phyloP scores from a whole-genome alignment of 352 stramenopile genomes.

The Pythium apleroticum region DNA sequence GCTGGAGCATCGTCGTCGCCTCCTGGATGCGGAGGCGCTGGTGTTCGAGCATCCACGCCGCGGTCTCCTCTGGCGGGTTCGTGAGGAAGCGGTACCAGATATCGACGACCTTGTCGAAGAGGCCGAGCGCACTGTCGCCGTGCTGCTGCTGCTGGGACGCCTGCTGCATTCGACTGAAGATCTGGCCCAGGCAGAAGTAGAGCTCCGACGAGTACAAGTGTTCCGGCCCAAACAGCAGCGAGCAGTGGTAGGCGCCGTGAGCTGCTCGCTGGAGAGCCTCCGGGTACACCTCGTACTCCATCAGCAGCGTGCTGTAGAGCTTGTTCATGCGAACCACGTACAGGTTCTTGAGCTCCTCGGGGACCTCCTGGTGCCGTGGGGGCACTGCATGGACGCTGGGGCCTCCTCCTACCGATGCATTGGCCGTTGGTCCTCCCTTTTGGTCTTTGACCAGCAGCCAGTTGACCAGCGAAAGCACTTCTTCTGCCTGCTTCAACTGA shows the following conservation, averaged over 20 bases:
- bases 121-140: slow-evolving; percentile 53
- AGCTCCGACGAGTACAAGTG: slow-evolving; percentile 74
- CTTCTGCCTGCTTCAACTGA: slow-evolving; percentile 62
- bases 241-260: slow-evolving; percentile 71
- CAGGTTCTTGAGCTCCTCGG: slow-evolving; percentile 61
- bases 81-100: slow-evolving; percentile 81
- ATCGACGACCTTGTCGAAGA: slow-evolving; percentile 80
- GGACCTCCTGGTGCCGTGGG: slow-evolving; percentile 18
- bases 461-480: slow-evolving; percentile 67
- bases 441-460: slow-evolving; percentile 70
- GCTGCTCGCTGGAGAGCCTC: slow-evolving; percentile 62
- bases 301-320: slow-evolving; percentile 58
- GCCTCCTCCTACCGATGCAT: not conserved
- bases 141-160: slow-evolving; percentile 25
- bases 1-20: slow-evolving; percentile 55
- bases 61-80: slow-evolving; percentile 60
- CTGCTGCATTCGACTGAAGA: slow-evolving; percentile 44
- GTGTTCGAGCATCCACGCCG: slow-evolving; percentile 61
- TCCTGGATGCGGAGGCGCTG: slow-evolving; percentile 60
- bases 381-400: slow-evolving; percentile 17
- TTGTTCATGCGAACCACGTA: slow-evolving; percentile 76
- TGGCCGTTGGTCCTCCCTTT: slow-evolving; percentile 20
- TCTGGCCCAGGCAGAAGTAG: slow-evolving; percentile 70
- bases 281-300: slow-evolving; percentile 46
- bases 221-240: slow-evolving; percentile 66